Percentiles rank a stretch among this genome's conserved stretches.
Conservation (phyloP, 176 grass and related monocot genomes). For the Guadua angustifolia region DNA sequence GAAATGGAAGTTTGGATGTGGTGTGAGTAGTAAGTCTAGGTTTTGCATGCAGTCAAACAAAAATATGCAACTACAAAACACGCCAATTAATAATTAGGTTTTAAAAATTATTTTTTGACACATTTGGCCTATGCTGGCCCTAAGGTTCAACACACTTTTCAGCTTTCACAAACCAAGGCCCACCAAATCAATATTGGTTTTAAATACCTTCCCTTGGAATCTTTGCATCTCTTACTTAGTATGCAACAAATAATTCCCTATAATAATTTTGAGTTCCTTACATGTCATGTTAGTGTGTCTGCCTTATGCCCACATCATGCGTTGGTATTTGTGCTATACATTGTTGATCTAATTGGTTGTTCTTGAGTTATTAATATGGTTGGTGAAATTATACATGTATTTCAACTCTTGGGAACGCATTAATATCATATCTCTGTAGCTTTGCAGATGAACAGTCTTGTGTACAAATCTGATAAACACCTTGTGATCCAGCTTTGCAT, state of each 20-base stretch:
- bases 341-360: neutral
- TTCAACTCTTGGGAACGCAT: constrained; percentile 2
- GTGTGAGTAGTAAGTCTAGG: neutral
- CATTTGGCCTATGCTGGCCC: neutral
- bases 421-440: constrained; percentile 23
- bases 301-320: neutral
- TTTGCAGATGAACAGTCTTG: constrained; percentile 17
- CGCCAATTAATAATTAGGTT: neutral
- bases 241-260: neutral
- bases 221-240: neutral
- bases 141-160: neutral
- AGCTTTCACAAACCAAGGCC: neutral
- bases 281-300: neutral
- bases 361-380: neutral
- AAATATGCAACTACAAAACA: neutral
- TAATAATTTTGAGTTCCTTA: neutral
- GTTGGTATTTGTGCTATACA: neutral
- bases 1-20: neutral
- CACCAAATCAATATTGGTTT: neutral
- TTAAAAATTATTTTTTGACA: neutral
- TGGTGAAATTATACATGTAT: neutral
- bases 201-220: neutral
- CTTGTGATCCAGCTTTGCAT: constrained; percentile 11
- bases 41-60: neutral
- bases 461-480: neutral